Conservation (phyloP, 2,329 filamentous ascomycete species). For the Alternaria viburni region DNA sequence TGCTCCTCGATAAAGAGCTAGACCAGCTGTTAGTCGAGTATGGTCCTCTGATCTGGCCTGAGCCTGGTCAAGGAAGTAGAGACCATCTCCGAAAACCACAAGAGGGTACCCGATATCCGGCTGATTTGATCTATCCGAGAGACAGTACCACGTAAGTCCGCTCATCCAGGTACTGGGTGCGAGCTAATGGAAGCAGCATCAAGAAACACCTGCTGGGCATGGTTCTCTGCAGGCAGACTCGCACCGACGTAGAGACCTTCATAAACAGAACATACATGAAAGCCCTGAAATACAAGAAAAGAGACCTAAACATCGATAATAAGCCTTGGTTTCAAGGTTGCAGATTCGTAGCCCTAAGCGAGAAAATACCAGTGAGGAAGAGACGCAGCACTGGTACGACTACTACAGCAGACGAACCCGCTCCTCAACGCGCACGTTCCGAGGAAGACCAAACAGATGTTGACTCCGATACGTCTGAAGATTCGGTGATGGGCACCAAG, state of each 20-base stretch:
- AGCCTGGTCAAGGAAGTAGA: constrained; percentile 3
- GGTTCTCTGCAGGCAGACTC: neutral
- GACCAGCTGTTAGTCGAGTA: constrained; percentile 11
- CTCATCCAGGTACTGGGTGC: neutral
- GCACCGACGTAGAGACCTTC: neutral
- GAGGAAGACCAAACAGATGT: neutral
- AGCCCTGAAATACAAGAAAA: neutral
- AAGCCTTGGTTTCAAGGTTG: neutral
- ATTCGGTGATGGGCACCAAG: neutral
- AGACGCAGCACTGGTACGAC: neutral
- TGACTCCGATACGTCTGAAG: neutral
- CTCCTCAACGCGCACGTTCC: neutral
- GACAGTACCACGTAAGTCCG: constrained; percentile 9
- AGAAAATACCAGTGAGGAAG: neutral
- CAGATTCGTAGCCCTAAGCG: neutral
- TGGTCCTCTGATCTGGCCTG: constrained; percentile 23
- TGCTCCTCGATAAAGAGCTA: constrained; percentile 19
- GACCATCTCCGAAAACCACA: constrained; percentile 14
- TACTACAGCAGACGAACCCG: neutral
- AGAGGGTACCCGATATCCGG: constrained; percentile 7
- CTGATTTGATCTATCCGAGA: constrained; percentile 19
- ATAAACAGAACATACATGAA: neutral
- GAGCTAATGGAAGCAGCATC: neutral
- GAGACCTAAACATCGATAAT: neutral
- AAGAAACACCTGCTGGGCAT: constrained; percentile 9